A percentile compares a stretch with the other conserved stretches of the same genome.
These are phyloP conservation scores for Salisapilia sapeloensis DNA, from an alignment of 352 stramenopile genomes.

Conservation along the genomic window DNA sequence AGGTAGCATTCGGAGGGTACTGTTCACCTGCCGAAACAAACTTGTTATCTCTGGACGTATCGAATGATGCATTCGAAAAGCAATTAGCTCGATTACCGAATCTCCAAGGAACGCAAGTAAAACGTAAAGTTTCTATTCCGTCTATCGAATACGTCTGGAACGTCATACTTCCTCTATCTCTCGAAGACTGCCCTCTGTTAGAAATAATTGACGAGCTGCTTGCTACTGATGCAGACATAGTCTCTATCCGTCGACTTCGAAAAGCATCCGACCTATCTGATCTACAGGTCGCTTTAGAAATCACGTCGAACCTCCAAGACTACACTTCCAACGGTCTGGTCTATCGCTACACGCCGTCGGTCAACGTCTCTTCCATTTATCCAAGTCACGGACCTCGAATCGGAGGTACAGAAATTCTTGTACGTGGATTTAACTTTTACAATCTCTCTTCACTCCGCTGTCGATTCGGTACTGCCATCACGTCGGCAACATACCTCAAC, in stretches of 20 bases:
- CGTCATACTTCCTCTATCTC: conserved; percentile 19
- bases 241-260: conserved; percentile 8
- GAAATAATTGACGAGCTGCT: conserved; percentile 9
- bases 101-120: background rate
- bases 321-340: conserved; percentile 27
- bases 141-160: conserved; percentile 14
- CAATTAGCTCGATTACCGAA: background rate
- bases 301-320: conserved; percentile 80
- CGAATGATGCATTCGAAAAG: background rate
- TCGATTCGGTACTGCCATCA: conserved; percentile 29
- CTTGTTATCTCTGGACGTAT: conserved; percentile 19
- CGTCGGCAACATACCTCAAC: conserved; percentile 36
- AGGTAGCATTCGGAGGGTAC: conserved; percentile 23
- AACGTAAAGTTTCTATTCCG: background rate
- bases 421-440: conserved; percentile 57
- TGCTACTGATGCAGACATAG: conserved; percentile 3
- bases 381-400: conserved; percentile 57
- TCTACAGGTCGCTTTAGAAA: conserved; percentile 63
- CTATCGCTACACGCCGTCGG: conserved; percentile 50
- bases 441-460: conserved; percentile 54
- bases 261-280: conserved; percentile 21
- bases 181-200: conserved; percentile 15
- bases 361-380: conserved; percentile 29
- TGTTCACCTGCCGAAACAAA: conserved; percentile 26
- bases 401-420: conserved; percentile 72